Base-by-base conservation (phyloP, 2,329 filamentous ascomycete genomes). In the Apiospora aurea region DNA sequence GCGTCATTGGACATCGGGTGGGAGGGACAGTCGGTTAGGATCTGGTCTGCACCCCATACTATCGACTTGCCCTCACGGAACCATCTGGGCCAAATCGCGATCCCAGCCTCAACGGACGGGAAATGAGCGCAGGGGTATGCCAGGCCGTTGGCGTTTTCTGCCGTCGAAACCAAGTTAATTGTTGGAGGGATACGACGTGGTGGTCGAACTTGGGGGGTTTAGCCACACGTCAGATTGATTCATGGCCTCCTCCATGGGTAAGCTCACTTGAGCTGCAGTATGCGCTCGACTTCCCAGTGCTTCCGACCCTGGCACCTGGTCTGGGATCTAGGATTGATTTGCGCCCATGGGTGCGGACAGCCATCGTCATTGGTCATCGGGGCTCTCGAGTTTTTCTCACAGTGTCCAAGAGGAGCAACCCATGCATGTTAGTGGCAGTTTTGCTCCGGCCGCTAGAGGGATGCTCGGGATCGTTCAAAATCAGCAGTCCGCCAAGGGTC, bases 191-290 rank as follows among this genome's bases (percentile, higher is more conserved):
- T 38, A 64, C 57, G 29, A 64, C 29, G 29, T 64, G 29, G 29
- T 64, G 29, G 57, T 18, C 34, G 0, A 21, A 64, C 34, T 64
- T 64, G 57, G 57, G 57, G 29, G 57, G 29, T 41, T 41, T 34
- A 64, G 57, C 57, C 57, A 64, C 57, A 64, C 57, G 57, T 64
- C 57, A 64, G 57, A n/a, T 64, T 24, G 57, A 64, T 64, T 41
- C 34, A 41, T 64, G 16, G 53, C 16, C 29, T 21, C 29, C 26
- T 11, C 2, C 41, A 64, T 11, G 29, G 29, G 29, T 41, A 64
- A 14, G 29, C 29, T 64, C 53, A 14, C 57, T 64, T n/a, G 66
- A 68, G 41, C 41, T 68, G 44, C 66, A 29, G n/a, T 29, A 29
- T 29, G 16, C 34, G 7, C 26, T 46, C 11, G 38, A 67, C 21